phyloP scores from a whole-genome alignment of 129 eudicot species.

The Gnaphalium uliginosum region DNA sequence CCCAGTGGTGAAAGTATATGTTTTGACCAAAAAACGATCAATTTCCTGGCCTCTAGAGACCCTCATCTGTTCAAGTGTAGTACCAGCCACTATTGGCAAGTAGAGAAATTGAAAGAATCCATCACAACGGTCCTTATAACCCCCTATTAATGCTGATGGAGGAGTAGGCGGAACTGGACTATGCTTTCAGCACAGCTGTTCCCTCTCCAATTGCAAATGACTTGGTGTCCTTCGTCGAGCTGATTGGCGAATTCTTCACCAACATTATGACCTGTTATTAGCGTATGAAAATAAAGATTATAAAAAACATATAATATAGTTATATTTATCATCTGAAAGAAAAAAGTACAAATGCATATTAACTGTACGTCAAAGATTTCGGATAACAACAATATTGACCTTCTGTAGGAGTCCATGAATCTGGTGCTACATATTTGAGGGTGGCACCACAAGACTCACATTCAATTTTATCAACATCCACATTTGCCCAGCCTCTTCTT shows the following conservation, averaged over 20 bases:
- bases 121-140: constrained; percentile 96
- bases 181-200: constrained; percentile 91
- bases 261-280: constrained; percentile 52
- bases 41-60: constrained; percentile 68
- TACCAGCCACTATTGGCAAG: constrained; percentile 78
- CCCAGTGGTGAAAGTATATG: constrained; percentile 36
- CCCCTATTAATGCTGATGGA: constrained; percentile 87
- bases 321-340: constrained; percentile 5
- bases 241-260: constrained; percentile 73
- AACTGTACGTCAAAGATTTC: not conserved
- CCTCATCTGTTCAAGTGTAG: constrained; percentile 75
- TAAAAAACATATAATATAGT: not conserved
- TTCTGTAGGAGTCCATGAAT: constrained; percentile 55
- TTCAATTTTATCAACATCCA: constrained; percentile 68
- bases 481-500: constrained; percentile 93
- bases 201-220: constrained; percentile 89
- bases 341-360: not conserved
- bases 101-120: constrained; percentile 84
- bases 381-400: constrained; percentile 8
- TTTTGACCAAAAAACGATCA: constrained; percentile 69
- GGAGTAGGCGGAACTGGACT: constrained; percentile 98
- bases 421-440: constrained; percentile 53
- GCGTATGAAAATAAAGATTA: not conserved
- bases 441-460: constrained; percentile 91
- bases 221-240: constrained; percentile 82